phyloP scores from a whole-genome alignment of 805 yeast species.

The Suhomyces pyralidae region DNA sequence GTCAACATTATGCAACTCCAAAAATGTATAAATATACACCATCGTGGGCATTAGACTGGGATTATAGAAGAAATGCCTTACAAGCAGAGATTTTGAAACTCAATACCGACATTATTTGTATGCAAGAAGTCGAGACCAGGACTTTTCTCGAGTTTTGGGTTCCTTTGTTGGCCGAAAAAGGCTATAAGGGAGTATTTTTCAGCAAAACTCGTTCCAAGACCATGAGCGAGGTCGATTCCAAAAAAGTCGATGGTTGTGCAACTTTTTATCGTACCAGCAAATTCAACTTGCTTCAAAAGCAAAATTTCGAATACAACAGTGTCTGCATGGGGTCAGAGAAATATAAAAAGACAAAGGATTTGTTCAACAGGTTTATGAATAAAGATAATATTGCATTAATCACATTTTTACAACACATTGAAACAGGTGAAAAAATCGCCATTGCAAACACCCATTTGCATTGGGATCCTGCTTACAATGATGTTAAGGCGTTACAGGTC shows the following conservation, averaged over 20 bases:
- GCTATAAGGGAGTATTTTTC: constrained; percentile 79
- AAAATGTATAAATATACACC: constrained; percentile 93
- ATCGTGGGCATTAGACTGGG: constrained; percentile 96
- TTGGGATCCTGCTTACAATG: constrained; percentile 97
- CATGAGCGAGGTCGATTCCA: constrained; percentile 74
- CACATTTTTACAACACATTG: constrained; percentile 66
- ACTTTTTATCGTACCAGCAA: constrained; percentile 71
- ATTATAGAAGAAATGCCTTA: constrained; percentile 74
- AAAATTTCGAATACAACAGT: constrained; percentile 77
- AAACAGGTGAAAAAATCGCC: constrained; percentile 68
- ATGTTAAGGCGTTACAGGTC: constrained; percentile 93
- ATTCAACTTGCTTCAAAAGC: constrained; percentile 69
- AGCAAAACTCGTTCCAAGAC: constrained; percentile 91
- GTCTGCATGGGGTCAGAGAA: constrained; percentile 78
- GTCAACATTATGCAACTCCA: constrained; percentile 94
- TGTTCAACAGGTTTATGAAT: constrained; percentile 92
- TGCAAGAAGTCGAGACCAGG: constrained; percentile 92
- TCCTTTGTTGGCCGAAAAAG: constrained; percentile 66
- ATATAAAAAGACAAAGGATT: constrained; percentile 89
- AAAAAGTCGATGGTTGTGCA: constrained; percentile 98
- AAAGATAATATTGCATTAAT: constrained; percentile 90
- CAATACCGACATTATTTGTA: constrained; percentile 76
- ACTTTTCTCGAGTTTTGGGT: constrained; percentile 85
- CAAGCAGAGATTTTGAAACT: constrained; percentile 66
- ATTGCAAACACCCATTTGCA: constrained; percentile 92